Conservation (phyloP, 2,329 filamentous ascomycete species). For the Penicillium sp. region DNA sequence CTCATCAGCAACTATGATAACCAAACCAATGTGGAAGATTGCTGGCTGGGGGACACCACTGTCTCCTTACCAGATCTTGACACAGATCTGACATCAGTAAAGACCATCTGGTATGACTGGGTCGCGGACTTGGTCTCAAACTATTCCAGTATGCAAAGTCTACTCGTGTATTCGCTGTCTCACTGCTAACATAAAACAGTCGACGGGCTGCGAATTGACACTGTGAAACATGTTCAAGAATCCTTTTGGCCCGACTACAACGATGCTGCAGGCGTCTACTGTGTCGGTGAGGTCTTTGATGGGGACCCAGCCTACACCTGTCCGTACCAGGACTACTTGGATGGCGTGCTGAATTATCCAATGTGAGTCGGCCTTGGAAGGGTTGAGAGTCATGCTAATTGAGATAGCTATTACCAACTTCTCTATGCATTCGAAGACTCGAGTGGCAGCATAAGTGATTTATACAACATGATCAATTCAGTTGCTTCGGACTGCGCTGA, state of each 20-base stretch:
- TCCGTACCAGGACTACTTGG: constrained; percentile 46
- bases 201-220: constrained; percentile 56
- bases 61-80: constrained; percentile 63
- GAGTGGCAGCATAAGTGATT: constrained; percentile 35
- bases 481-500: constrained; percentile 42
- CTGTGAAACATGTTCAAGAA: constrained; percentile 49
- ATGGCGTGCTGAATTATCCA: constrained; percentile 52
- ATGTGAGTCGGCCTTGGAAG: constrained; percentile 21
- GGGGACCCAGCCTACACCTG: constrained; percentile 44
- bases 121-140: constrained; percentile 57
- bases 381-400: not conserved
- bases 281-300: constrained; percentile 49
- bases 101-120: constrained; percentile 58
- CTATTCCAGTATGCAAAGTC: constrained; percentile 56
- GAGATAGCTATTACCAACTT: constrained; percentile 40
- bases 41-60: constrained; percentile 56
- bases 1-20: constrained; percentile 53
- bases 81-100: constrained; percentile 54
- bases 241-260: constrained; percentile 47
- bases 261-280: constrained; percentile 47
- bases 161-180: too few relatives aligned
- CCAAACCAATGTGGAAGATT: constrained; percentile 46
- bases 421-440: constrained; percentile 36
- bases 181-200: constrained; percentile 24
- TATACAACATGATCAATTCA: constrained; percentile 36